These are phyloP conservation scores for Nowakowskiella sp. DNA, from an alignment of 192 early-diverging fungal genomes.

Conservation along the genomic window DNA sequence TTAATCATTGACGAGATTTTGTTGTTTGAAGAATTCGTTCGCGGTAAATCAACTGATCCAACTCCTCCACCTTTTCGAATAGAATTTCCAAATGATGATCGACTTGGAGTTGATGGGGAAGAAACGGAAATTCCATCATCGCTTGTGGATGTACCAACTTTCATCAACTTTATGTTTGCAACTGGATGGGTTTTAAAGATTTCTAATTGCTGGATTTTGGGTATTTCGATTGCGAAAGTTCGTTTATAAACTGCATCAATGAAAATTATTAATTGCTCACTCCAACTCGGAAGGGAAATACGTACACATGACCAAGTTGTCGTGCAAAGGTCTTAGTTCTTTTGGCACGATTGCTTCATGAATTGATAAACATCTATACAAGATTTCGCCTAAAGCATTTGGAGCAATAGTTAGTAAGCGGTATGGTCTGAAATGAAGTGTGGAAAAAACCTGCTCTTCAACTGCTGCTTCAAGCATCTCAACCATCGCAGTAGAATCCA, in stretches of 20 bases:
- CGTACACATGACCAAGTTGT: conserved; percentile 28
- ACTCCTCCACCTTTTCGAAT: too few species aligned
- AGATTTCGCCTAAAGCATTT: conserved; percentile 41
- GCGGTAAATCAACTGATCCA: too few species aligned
- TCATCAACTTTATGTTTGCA: too few species aligned
- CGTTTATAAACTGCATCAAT: conserved; percentile 43
- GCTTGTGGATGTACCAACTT: too few species aligned
- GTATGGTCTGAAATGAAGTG: background rate
- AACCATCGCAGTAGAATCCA: conserved; percentile 38
- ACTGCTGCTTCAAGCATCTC: conserved; percentile 45
- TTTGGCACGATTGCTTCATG: conserved; percentile 53
- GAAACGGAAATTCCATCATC: too few species aligned
- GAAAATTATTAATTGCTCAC: background rate
- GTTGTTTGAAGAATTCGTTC: too few species aligned
- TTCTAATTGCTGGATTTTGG: too few species aligned
- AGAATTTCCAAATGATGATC: too few species aligned
- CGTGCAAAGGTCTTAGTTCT: conserved; percentile 67
- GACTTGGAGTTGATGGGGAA: too few species aligned
- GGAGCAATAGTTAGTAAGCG: conserved; percentile 4
- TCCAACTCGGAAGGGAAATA: conserved; percentile 2
- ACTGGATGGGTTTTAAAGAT: too few species aligned
- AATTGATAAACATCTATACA: conserved; percentile 50
- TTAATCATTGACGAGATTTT: too few species aligned
- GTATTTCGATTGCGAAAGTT: conserved; percentile 60
- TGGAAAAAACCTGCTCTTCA: conserved; percentile 51